phyloP scores from a whole-genome alignment of 2,329 filamentous ascomycete genomes.

The Penicillium sclerotiorum region DNA sequence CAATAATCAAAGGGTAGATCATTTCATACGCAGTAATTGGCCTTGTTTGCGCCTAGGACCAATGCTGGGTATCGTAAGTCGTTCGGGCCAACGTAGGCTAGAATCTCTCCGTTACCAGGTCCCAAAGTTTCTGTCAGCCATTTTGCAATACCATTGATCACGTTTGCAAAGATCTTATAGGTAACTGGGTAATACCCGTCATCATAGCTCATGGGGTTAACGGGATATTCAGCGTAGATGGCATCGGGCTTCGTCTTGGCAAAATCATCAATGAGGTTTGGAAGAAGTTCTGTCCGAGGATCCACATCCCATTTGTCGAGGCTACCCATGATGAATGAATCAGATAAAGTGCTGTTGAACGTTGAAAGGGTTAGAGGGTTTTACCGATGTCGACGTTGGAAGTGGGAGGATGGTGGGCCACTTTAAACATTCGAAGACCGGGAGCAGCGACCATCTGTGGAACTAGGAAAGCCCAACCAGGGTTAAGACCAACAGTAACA shows the following conservation, averaged over 20 bases:
- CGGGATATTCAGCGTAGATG: conserved; percentile 38
- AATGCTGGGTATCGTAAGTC: conserved; percentile 45
- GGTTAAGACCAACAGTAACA: no score
- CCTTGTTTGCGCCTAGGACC: conserved; percentile 42
- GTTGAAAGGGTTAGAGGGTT: no score
- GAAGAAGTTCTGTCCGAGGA: conserved; percentile 25
- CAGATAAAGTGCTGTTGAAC: no score
- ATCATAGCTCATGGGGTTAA: conserved; percentile 28
- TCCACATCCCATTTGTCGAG: no score
- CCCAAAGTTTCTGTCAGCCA: conserved; percentile 32
- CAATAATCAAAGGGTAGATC: no score
- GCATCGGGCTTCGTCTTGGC: conserved; percentile 32
- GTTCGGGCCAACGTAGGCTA: conserved; percentile 47
- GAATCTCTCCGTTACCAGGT: conserved; percentile 31
- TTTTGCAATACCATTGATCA: conserved; percentile 24
- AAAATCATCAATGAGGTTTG: conserved; percentile 39
- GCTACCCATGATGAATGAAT: no score
- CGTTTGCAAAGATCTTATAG: conserved; percentile 33
- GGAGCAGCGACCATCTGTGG: no score
- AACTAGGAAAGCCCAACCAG: no score
- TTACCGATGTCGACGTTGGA: no score
- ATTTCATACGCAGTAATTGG: conserved; percentile 34
- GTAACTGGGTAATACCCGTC: conserved; percentile 35
- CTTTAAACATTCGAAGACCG: no score
- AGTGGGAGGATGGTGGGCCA: no score